Percentiles rank a stretch among this genome's conserved stretches.
Conservation (phyloP, 768 basidiomycete genomes). For the Hydnum rufescens region DNA sequence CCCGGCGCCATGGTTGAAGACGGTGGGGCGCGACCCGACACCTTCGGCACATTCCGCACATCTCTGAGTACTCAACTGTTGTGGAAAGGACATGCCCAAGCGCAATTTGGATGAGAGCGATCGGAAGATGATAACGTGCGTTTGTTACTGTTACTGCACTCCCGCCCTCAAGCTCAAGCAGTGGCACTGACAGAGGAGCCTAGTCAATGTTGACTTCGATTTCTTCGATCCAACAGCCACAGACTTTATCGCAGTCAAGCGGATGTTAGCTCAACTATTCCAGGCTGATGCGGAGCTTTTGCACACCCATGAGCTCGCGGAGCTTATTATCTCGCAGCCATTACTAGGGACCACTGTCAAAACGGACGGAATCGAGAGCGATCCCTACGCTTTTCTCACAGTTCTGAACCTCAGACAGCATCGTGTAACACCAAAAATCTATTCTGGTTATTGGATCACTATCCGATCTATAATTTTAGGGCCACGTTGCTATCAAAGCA, state of each 20-base stretch:
- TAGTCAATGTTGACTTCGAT: slow-evolving; percentile 80
- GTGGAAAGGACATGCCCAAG: not conserved
- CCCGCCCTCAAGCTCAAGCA: not conserved
- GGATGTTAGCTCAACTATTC: slow-evolving; percentile 29
- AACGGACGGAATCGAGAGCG: slow-evolving; percentile 73
- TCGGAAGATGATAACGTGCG: not conserved
- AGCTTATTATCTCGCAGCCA: slow-evolving; percentile 57
- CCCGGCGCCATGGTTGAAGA: not conserved
- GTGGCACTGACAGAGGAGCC: slow-evolving; percentile 22
- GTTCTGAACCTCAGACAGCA: slow-evolving; percentile 61
- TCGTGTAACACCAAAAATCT: slow-evolving; percentile 25
- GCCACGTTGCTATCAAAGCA: slow-evolving; percentile 48
- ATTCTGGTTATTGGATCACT: not conserved
- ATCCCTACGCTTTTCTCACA: slow-evolving; percentile 77
- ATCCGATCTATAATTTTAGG: slow-evolving; percentile 23
- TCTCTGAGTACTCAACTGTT: too few species aligned
- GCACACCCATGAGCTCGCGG: slow-evolving; percentile 51
- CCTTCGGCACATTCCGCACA: too few species aligned
- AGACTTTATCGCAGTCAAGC: slow-evolving; percentile 60
- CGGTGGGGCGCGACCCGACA: too few species aligned
- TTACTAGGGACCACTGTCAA: slow-evolving; percentile 78
- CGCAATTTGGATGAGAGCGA: not conserved
- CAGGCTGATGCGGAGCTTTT: slow-evolving; percentile 54
- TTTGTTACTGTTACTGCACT: not conserved
- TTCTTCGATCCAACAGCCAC: slow-evolving; percentile 79